Base-by-base conservation (phyloP, 164 flowering plant genomes). In the Piper betle region DNA sequence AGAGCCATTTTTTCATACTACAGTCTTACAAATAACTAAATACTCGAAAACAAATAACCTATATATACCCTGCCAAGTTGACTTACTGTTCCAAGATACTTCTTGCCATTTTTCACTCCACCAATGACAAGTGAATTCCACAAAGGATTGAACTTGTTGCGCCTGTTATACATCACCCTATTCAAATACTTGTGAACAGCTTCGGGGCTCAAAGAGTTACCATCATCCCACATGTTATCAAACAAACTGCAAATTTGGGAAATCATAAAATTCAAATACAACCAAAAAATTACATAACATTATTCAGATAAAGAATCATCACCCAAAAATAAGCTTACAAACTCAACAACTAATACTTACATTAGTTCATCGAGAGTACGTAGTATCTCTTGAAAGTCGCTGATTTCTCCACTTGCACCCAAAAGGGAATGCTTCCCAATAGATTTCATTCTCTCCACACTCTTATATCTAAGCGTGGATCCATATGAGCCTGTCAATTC, bases 201-300 rank as follows among this genome's bases (percentile, higher is more conserved):
- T 66, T 92, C 89, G 19, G 98, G 98, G 20, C 98, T 96, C 78
- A 92, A 71, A 42, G 97, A 85, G 71, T 92, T 92, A 33, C 88
- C 93, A 75, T 92, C 97, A 72, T 90, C 98, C 98, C 98, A 93
- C 98, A 90, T 93, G 69, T 90, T 84, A 71, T 93, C 98, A 72
- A 81, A 65, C 64, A 87, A 75, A 74, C 98, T 92, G 60, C 12
- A 39, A 18, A 55, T 38, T 12, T 39, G 39, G 33, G 12, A 54
- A 41, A 38, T 9, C 5, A 38, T 41, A 41, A 4, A 41, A 41
- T 41, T 41, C 9, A 4, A 4, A 4, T 41, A 41, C 4, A 41
- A 41, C 9, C 9, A 41, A 9, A 41, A 4, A 41, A 41, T 4
- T 41, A 41, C 4, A 4, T 41, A 41, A 41, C 43, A 9, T 41